These are phyloP conservation scores for Ganoderma boninense DNA, from an alignment of 1,284 basidiomycete genomes.

Conservation along the genomic window DNA sequence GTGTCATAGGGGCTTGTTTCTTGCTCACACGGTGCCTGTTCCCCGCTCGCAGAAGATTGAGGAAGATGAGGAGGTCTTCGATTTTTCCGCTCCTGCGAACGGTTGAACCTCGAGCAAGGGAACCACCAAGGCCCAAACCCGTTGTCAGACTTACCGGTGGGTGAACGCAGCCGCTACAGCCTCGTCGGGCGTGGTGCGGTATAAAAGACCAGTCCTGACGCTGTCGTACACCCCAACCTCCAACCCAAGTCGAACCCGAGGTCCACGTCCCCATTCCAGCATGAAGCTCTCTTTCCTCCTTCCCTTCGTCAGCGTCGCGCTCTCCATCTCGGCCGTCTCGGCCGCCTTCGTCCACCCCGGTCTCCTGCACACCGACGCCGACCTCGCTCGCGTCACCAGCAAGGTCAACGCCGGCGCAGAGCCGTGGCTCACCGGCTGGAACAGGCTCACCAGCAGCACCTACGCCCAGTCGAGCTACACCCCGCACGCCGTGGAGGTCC, in stretches of 20 bases:
- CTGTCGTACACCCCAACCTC: not conserved
- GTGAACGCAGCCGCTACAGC: too few relatives aligned
- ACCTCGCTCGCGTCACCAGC: slow-evolving; percentile 6
- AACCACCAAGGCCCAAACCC: too few relatives aligned
- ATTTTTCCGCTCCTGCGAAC: too few relatives aligned
- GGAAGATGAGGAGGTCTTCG: too few relatives aligned
- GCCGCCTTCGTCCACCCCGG: slow-evolving; percentile 20
- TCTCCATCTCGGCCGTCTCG: not conserved
- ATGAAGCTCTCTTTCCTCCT: slow-evolving; percentile 10
- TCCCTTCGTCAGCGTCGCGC: not conserved
- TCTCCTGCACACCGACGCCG: slow-evolving; percentile 14
- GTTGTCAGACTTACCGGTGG: too few relatives aligned
- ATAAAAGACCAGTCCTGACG: not conserved
- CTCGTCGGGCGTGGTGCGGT: too few relatives aligned
- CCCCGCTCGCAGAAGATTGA: too few relatives aligned
- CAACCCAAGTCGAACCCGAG: not conserved
- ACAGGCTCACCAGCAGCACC: slow-evolving; percentile 16
- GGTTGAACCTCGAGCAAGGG: too few relatives aligned
- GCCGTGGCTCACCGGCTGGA: slow-evolving; percentile 19
- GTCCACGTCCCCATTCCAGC: not conserved
- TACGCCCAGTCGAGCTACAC: slow-evolving; percentile 17
- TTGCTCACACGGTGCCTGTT: too few relatives aligned
- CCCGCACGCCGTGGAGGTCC: slow-evolving; percentile 10
- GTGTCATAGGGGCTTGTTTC: too few relatives aligned
- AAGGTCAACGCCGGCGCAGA: slow-evolving; percentile 9